Evolutionary conservation across 345 rosid genomes (phyloP).

Genomic region (Gossypium australe): DNA sequence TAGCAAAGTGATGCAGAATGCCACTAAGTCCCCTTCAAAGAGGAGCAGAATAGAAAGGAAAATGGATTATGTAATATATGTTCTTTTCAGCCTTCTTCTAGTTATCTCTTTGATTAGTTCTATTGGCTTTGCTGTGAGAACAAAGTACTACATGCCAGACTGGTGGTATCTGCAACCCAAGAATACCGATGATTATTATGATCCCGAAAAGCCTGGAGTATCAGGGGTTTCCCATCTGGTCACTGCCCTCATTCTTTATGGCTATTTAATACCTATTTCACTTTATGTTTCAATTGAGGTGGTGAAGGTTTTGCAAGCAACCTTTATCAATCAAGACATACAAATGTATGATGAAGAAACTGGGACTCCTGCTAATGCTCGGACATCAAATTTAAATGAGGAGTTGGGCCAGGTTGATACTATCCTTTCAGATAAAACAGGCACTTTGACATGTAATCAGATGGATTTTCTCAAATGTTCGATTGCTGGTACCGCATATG

Average conservation of each 20-base stretch:
- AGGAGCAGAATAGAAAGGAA: conserved; percentile 80
- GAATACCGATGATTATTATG: conserved; percentile 41
- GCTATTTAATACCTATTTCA: conserved; percentile 93
- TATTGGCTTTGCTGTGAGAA: conserved; percentile 78
- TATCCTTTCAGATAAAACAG: conserved; percentile 95
- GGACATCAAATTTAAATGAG: conserved; percentile 97
- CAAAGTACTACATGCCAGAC: conserved; percentile 64
- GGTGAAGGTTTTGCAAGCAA: conserved; percentile 95
- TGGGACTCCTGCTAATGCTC: conserved; percentile 79
- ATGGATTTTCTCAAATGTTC: conserved; percentile 99
- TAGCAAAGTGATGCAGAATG: conserved; percentile 92
- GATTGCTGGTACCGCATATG: conserved; percentile 78
- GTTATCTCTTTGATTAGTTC: conserved; percentile 74
- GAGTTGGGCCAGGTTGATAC: conserved; percentile 98
- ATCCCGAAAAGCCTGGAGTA: conserved; percentile 51
- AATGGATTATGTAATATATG: conserved; percentile 88
- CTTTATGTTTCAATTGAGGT: conserved; percentile 97
- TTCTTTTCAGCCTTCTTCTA: conserved; percentile 67
- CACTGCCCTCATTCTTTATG: conserved; percentile 93
- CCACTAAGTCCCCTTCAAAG: conserved; percentile 87
- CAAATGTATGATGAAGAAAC: conserved; percentile 87
- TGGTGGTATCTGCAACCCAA: conserved; percentile 80
- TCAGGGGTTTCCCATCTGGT: conserved; percentile 81
- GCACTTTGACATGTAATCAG: conserved; percentile 98
- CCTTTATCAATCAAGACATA: conserved; percentile 81